Percentiles rank a stretch among this genome's conserved stretches.
Conservation (phyloP, 31 red algal species). For the Odonthalia washingtoniensis region DNA sequence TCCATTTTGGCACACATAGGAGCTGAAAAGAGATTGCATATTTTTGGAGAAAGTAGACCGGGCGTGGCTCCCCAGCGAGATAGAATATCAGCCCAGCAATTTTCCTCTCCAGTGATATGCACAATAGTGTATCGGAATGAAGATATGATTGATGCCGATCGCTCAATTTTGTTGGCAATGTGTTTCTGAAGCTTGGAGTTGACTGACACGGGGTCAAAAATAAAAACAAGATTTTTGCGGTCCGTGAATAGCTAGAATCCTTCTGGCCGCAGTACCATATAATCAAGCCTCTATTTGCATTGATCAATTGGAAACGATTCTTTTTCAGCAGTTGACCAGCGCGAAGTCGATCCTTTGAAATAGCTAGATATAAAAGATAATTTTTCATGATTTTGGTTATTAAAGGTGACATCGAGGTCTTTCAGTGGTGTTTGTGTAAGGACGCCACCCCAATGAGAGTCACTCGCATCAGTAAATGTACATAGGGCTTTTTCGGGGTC, state of each 20-base stretch:
- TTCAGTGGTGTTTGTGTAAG: constrained; percentile 4
- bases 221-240: constrained; percentile 21
- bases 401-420: neutral
- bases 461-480: constrained; percentile 20
- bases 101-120: constrained; percentile 18
- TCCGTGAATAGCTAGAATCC: constrained; percentile 31
- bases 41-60: neutral
- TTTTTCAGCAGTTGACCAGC: constrained; percentile 15
- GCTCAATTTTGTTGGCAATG: neutral
- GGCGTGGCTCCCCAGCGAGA: neutral
- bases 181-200: neutral
- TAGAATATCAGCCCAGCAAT: constrained; percentile 35
- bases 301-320: neutral
- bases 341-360: constrained; percentile 2
- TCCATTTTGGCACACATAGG: neutral
- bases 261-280: neutral
- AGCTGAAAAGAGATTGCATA: neutral
- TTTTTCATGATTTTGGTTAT: constrained; percentile 7
- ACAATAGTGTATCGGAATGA: constrained; percentile 14
- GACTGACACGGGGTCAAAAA: neutral
- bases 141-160: neutral
- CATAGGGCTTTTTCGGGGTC: neutral
- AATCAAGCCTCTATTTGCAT: neutral
- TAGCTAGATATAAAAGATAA: constrained; percentile 20
- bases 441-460: neutral